Percentiles rank a stretch among this genome's conserved stretches.
Conservation (phyloP, 2,329 filamentous ascomycete genomes). For the Exophiala bonariae region DNA sequence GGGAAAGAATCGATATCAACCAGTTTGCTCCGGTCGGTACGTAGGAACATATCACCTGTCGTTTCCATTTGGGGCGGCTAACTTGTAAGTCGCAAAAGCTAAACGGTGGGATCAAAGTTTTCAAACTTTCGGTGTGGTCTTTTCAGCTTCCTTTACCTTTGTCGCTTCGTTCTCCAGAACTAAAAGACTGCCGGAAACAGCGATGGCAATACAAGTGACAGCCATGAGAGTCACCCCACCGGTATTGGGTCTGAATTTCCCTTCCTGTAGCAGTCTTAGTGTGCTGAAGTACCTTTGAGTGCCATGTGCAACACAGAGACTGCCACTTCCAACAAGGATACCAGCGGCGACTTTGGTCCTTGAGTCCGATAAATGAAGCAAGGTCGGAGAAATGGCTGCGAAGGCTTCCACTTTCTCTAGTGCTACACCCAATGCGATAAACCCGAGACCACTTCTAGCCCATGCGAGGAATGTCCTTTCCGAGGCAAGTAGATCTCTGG, state of each 20-base stretch:
- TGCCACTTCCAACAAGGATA: constrained; percentile 46
- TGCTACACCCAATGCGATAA: constrained; percentile 54
- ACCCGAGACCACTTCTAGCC: constrained; percentile 53
- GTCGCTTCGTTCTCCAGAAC: constrained; percentile 15
- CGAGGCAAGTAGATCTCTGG: constrained; percentile 55
- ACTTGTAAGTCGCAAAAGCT: no score
- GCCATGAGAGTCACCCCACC: constrained; percentile 19
- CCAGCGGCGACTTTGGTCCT: constrained; percentile 39
- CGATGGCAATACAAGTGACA: constrained; percentile 18
- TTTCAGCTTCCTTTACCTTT: background rate
- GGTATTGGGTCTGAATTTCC: constrained; percentile 37
- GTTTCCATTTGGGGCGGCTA: no score
- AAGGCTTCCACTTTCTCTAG: constrained; percentile 41
- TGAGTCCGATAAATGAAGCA: constrained; percentile 15
- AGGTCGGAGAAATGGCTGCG: constrained; percentile 16
- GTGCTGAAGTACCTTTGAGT: constrained; percentile 49
- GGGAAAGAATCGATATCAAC: no score
- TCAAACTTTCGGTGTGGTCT: no score
- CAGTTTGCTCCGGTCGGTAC: no score
- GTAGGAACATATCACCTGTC: no score
- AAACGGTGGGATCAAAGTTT: no score
- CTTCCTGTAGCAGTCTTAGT: constrained; percentile 43
- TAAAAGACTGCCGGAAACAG: constrained; percentile 11
- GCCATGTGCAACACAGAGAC: constrained; percentile 49
- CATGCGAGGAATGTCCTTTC: constrained; percentile 56